Evolutionary conservation across 2,329 filamentous ascomycete genomes (phyloP).

Genomic region (Tolypocladium ovalisporum): DNA sequence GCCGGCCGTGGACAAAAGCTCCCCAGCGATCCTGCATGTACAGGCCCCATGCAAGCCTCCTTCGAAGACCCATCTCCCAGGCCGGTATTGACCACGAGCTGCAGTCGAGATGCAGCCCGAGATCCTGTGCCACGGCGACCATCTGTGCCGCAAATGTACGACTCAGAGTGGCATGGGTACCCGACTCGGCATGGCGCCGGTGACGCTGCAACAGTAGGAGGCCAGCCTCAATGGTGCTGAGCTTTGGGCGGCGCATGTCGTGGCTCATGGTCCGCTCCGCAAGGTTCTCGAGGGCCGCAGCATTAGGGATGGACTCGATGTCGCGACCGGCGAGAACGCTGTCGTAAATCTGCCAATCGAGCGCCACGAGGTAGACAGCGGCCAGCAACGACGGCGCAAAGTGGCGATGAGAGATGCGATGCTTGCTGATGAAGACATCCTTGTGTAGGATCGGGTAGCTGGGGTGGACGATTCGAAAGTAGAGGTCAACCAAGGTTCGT

Average conservation of each 20-base stretch:
- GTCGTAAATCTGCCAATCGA: constrained; percentile 51
- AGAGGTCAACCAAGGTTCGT: constrained; percentile 51
- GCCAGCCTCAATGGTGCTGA: constrained; percentile 44
- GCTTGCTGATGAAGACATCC: constrained; percentile 51
- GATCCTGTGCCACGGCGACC: constrained; percentile 45
- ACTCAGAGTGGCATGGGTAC: constrained; percentile 16
- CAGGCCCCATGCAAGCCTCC: constrained; percentile 51
- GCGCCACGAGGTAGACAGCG: constrained; percentile 50
- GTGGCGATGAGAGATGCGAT: constrained; percentile 43
- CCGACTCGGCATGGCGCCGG: constrained; percentile 23
- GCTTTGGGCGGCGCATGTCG: constrained; percentile 39
- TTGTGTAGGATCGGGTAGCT: constrained; percentile 50
- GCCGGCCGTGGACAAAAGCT: constrained; percentile 44
- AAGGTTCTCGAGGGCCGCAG: constrained; percentile 23
- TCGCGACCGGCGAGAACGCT: constrained; percentile 30
- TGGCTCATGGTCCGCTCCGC: constrained; percentile 33
- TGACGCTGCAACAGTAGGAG: constrained; percentile 40
- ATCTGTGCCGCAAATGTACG: constrained; percentile 41
- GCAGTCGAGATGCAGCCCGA: constrained; percentile 51
- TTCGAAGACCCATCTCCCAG: constrained; percentile 52
- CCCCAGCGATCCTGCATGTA: constrained; percentile 58
- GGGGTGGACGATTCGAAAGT: constrained; percentile 52
- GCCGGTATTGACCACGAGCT: constrained; percentile 49
- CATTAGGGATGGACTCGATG: constrained; percentile 16
- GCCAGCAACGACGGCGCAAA: constrained; percentile 49